Evolutionary conservation across 805 yeast genomes (phyloP), one percentile per base, ranked within the genome.

Genomic region (Sugiyamaella boreocaroliniensis): DNA sequence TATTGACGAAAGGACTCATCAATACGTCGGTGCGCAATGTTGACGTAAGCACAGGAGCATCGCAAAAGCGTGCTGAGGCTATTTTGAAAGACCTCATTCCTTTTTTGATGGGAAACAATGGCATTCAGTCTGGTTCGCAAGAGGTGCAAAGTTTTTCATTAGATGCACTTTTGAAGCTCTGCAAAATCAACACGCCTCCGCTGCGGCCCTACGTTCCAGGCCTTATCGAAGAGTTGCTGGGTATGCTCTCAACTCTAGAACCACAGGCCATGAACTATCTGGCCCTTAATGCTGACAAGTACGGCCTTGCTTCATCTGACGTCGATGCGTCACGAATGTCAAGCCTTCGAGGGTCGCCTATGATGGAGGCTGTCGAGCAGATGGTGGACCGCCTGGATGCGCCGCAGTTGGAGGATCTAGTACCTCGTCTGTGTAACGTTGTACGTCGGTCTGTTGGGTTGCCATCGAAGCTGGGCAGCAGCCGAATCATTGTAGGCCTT

Each of bases 261-360:
- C 98, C 98, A 0, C 96, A 90, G 64, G 81, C 86, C 1, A 77
- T 88, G 56, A 92, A 93, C 63, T 92, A 89, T 61, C 69, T 92
- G 53, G 81, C 93, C 0, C 72, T 92, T 55, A 90, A 93, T 68
- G 96, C 97, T 0, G 90, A 82, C 54, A 92, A 89, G 66, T 89
- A 85, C 64, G 89, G 89, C 43, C 65, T 89, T 54, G 82, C 81
- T 49, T 72, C 81, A 7, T 78, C 79, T 53, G 86, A 81, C 41
- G 80, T 92, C 55, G 97, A 93, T 67, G 81, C 87, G 0, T 81
- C 82, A 49, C 76, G 98, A 61, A 70, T 83, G 50, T 84, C 81
- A 53, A 79, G 85, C 44, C 76, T 93, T 32, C 82, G 92, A 0
- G 73, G 76, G 26, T 90, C 97, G 0, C 97, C 98, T 0, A 77